These are phyloP conservation scores for Graphiopsis chlorocephala DNA, from an alignment of 2,329 filamentous ascomycete genomes.

Conservation along the genomic window DNA sequence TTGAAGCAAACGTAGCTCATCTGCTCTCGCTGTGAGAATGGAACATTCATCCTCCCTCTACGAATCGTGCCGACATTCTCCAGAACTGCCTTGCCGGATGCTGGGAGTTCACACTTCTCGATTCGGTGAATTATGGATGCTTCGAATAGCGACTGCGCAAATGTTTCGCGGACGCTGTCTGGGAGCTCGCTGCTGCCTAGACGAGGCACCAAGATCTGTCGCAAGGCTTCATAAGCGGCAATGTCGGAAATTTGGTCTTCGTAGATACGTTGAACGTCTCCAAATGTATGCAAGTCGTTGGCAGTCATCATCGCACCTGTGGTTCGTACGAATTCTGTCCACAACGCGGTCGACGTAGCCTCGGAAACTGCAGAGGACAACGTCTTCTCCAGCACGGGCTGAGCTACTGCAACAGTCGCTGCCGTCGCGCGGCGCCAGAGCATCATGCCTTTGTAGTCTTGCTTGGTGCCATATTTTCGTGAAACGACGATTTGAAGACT, in stretches of 20 bases:
- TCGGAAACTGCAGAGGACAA: conserved; percentile 34
- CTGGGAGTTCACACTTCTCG: conserved; percentile 60
- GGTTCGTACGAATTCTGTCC: conserved; percentile 52
- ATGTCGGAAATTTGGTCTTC: conserved; percentile 83
- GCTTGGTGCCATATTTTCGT: conserved; percentile 76
- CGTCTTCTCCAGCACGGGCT: conserved; percentile 58
- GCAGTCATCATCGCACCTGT: conserved; percentile 39
- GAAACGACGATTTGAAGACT: conserved; percentile 68
- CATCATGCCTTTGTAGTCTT: conserved; percentile 65
- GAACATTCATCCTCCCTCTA: conserved; percentile 67
- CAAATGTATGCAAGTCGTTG: conserved; percentile 33
- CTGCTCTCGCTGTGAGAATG: conserved; percentile 61
- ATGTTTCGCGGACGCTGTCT: conserved; percentile 65
- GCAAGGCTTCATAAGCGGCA: conserved; percentile 65
- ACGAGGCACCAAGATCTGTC: conserved; percentile 68
- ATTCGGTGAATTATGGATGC: conserved; percentile 77
- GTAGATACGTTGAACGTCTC: conserved; percentile 41
- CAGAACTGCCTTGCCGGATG: conserved; percentile 54
- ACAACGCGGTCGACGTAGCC: conserved; percentile 54
- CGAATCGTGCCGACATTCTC: conserved; percentile 62
- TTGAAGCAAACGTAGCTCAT: conserved; percentile 81
- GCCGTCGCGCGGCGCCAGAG: conserved; percentile 81
- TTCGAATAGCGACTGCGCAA: conserved; percentile 73
- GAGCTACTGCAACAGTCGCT: conserved; percentile 65
- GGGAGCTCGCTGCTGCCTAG: conserved; percentile 66